Evolutionary conservation across 2,329 filamentous ascomycete species (phyloP).

Genomic region (Trichocomaceae sp.): DNA sequence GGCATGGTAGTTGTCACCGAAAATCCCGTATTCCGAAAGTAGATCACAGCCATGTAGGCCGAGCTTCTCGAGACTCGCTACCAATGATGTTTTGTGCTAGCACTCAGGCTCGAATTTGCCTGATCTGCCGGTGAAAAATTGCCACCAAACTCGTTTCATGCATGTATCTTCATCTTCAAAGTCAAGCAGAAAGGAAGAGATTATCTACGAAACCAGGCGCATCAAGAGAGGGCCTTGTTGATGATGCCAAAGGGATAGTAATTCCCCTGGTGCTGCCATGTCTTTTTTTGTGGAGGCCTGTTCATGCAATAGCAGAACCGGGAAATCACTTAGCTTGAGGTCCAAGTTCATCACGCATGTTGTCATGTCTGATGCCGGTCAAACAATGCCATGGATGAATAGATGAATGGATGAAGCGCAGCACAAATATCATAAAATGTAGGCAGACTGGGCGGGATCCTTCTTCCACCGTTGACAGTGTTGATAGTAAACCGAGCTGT

Average conservation of each 20-base stretch:
- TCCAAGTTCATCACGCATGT: not conserved
- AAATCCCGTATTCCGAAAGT: not conserved
- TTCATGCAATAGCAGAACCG: not conserved
- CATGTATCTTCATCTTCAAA: not conserved
- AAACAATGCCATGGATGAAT: not conserved
- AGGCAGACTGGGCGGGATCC: not conserved
- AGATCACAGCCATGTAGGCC: not conserved
- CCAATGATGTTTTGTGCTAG: not conserved
- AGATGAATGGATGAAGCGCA: not conserved
- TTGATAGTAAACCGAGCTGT: not conserved
- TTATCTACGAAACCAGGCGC: constrained; percentile 11
- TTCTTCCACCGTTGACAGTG: not conserved
- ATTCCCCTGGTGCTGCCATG: not conserved
- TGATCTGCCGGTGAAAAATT: not conserved
- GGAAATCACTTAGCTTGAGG: not conserved
- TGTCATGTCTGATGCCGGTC: not conserved
- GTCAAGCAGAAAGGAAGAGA: not conserved
- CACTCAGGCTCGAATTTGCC: not conserved
- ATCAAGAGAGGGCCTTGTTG: not conserved
- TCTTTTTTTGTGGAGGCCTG: not conserved
- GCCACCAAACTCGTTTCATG: not conserved
- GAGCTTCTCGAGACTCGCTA: not conserved
- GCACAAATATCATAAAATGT: not conserved
- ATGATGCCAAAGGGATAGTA: constrained; percentile 1
- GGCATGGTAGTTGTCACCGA: not conserved